Conservation (phyloP, 371 early-diverging fungal species). For the Lichtheimia ramosa region DNA sequence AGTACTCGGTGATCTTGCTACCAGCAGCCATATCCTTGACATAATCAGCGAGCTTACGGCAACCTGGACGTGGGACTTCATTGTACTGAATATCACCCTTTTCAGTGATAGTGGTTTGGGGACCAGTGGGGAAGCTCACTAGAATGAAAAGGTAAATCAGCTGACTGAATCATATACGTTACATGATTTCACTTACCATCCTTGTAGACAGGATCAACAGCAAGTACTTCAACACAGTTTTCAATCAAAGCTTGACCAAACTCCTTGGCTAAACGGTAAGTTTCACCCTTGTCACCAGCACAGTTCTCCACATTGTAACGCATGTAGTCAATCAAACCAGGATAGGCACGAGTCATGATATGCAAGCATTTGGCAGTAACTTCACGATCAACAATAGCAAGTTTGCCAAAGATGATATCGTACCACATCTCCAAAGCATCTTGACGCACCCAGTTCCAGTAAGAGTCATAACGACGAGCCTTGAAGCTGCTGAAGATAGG, state of each 20-base stretch:
- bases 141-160: not conserved
- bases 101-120: slow-evolving; percentile 75
- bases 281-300: slow-evolving; percentile 76
- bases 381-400: slow-evolving; percentile 90
- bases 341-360: slow-evolving; percentile 91
- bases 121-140: slow-evolving; percentile 77
- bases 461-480: slow-evolving; percentile 90
- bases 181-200: slow-evolving; percentile 57
- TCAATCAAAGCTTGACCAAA: slow-evolving; percentile 83
- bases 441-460: slow-evolving; percentile 98
- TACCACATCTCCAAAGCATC: slow-evolving; percentile 90
- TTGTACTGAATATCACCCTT: slow-evolving; percentile 83
- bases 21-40: slow-evolving; percentile 74
- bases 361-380: slow-evolving; percentile 89
- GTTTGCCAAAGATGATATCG: slow-evolving; percentile 89
- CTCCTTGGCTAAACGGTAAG: slow-evolving; percentile 80
- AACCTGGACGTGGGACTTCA: slow-evolving; percentile 73
- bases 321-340: slow-evolving; percentile 82
- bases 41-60: slow-evolving; percentile 70
- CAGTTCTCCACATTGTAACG: slow-evolving; percentile 80
- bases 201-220: slow-evolving; percentile 82
- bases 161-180: not conserved
- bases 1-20: slow-evolving; percentile 67
- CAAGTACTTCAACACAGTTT: slow-evolving; percentile 83
- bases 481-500: slow-evolving; percentile 83